phyloP scores from a whole-genome alignment of 352 stramenopile species.

The Phytophthora boehmeriae region DNA sequence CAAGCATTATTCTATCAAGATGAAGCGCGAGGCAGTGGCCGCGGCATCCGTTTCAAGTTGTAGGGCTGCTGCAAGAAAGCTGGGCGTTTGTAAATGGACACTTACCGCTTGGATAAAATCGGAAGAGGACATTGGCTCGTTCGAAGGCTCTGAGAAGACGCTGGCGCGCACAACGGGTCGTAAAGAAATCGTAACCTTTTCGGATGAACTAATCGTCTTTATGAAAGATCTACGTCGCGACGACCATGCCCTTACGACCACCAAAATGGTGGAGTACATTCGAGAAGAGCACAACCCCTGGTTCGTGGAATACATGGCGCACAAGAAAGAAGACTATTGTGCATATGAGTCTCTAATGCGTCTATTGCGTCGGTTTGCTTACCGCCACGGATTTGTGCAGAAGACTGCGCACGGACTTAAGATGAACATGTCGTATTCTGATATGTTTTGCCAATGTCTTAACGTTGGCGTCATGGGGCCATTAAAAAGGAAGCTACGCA shows the following conservation, averaged over 20 bases:
- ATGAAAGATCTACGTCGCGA: no score
- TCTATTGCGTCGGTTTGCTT: not conserved
- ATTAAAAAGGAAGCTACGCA: conserved; percentile 2
- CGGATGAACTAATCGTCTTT: not conserved
- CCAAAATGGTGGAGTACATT: not conserved
- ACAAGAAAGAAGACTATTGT: not conserved
- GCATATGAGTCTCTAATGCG: not conserved
- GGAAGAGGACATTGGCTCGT: not conserved
- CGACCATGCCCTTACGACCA: not conserved
- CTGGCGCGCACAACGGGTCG: not conserved
- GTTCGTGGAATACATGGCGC: not conserved
- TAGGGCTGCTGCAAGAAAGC: no score
- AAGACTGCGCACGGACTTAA: not conserved
- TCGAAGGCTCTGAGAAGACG: not conserved
- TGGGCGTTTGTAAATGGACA: not conserved
- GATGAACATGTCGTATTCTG: not conserved
- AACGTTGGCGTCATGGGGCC: conserved; percentile 1
- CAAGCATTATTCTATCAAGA: not conserved
- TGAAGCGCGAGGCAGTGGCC: not conserved
- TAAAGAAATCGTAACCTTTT: not conserved
- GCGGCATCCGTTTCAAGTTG: not conserved
- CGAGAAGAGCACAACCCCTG: not conserved
- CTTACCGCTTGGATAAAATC: not conserved
- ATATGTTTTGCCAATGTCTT: not conserved
- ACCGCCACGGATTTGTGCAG: not conserved